A percentile compares a stretch with the other conserved stretches of the same genome.
Conservation (phyloP, 768 basidiomycete species). For the Psilocybe tampanensis region DNA sequence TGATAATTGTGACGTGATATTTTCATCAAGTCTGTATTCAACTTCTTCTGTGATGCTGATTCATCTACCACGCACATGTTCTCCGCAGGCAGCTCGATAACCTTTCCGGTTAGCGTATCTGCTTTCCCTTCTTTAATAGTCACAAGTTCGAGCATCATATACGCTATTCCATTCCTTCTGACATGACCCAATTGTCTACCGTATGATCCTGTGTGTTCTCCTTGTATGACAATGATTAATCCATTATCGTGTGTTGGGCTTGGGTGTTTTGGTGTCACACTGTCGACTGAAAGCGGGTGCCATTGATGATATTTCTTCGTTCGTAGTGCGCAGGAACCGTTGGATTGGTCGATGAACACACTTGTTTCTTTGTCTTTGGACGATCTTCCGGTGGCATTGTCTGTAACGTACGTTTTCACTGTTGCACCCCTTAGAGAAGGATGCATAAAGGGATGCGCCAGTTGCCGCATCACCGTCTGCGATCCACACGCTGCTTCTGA, state of each 20-base stretch:
- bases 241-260: conserved; percentile 18
- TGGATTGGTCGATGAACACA: no score
- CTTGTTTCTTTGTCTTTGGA: no score
- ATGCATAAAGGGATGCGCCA: no score
- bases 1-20: no score
- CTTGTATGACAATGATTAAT: conserved; percentile 13
- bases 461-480: no score
- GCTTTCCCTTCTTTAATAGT: neutral
- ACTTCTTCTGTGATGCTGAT: neutral
- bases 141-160: neutral
- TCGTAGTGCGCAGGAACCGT: no score
- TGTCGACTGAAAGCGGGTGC: neutral
- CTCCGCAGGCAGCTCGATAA: neutral
- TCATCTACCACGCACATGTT: neutral
- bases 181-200: conserved; percentile 12
- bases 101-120: neutral
- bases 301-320: neutral
- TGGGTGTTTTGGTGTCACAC: neutral
- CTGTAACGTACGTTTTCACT: no score
- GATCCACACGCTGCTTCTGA: no score
- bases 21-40: neutral
- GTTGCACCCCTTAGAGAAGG: no score
- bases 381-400: no score
- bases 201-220: conserved; percentile 16
- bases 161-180: neutral